Conservation (phyloP, 2,329 filamentous ascomycete genomes). For the Diaporthe humulicola region DNA sequence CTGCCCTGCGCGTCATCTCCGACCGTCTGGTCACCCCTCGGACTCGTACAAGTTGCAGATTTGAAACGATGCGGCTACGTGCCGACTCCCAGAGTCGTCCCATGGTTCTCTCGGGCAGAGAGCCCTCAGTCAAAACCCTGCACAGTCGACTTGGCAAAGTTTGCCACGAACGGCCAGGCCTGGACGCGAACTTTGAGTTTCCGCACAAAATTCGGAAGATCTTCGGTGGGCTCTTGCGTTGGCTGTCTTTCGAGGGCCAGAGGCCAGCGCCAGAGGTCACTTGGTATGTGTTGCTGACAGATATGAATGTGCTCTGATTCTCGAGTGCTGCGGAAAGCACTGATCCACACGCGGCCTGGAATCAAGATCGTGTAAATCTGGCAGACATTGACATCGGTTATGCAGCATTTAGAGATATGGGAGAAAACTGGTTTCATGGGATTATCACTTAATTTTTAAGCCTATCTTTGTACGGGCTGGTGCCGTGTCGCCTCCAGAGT, state of each 20-base stretch:
- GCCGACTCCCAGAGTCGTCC: not conserved
- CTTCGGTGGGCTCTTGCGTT: not conserved
- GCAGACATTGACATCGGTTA: not conserved
- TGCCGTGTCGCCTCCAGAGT: not conserved
- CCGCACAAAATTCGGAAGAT: not conserved
- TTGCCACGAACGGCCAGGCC: not conserved
- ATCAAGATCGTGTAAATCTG: not conserved
- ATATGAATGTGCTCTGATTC: too few relatives aligned
- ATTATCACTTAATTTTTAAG: constrained; percentile 20
- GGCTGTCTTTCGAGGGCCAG: not conserved
- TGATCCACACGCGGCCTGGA: not conserved
- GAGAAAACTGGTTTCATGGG: not conserved
- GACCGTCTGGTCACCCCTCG: not conserved
- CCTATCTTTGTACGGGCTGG: not conserved
- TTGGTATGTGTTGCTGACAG: not conserved
- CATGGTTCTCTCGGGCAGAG: not conserved
- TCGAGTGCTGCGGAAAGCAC: not conserved
- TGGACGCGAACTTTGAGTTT: not conserved
- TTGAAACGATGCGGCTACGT: not conserved
- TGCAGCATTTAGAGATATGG: too few relatives aligned
- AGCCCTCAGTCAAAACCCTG: not conserved
- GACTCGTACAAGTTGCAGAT: not conserved
- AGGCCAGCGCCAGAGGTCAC: too few relatives aligned
- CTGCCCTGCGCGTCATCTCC: not conserved
- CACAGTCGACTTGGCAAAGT: constrained; percentile 23